phyloP scores from a whole-genome alignment of 345 rosid species.

The Passiflora organensis region DNA sequence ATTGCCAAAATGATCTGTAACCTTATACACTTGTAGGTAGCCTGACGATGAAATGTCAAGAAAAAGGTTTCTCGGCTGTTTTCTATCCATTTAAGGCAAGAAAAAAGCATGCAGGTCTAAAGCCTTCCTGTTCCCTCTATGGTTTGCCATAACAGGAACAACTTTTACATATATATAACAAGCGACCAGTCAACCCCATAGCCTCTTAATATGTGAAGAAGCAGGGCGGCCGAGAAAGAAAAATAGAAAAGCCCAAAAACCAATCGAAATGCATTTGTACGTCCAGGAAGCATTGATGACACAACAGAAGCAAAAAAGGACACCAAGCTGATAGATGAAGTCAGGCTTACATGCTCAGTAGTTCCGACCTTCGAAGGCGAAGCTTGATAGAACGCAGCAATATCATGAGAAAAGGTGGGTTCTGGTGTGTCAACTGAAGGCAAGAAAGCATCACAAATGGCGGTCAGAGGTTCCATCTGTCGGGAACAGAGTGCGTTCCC shows the following conservation, averaged over 20 bases:
- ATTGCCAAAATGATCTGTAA: too few species aligned
- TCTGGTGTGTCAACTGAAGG: conserved; percentile 37
- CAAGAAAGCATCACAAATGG: conserved; percentile 64
- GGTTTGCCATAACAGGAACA: too few species aligned
- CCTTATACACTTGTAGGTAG: too few species aligned
- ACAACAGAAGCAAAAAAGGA: not conserved
- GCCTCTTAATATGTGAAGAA: not conserved
- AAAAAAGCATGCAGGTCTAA: too few species aligned
- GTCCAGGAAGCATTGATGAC: not conserved
- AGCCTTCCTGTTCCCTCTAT: too few species aligned
- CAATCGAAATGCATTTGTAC: not conserved
- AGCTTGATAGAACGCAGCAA: conserved; percentile 36
- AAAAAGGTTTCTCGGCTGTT: too few species aligned
- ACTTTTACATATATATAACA: too few species aligned
- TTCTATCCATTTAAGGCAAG: too few species aligned
- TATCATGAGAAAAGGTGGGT: not conserved
- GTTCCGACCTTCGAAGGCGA: conserved; percentile 75
- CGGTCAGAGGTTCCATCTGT: conserved; percentile 63
- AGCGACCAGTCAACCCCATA: not conserved
- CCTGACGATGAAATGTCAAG: too few species aligned
- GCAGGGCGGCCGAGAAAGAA: not conserved
- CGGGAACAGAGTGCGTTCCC: conserved; percentile 43
- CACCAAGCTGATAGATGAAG: not conserved
- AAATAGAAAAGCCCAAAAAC: not conserved
- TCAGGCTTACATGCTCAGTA: conserved; percentile 50